phyloP scores from a whole-genome alignment of 306 rosid species.

The Cicer cuneatum region DNA sequence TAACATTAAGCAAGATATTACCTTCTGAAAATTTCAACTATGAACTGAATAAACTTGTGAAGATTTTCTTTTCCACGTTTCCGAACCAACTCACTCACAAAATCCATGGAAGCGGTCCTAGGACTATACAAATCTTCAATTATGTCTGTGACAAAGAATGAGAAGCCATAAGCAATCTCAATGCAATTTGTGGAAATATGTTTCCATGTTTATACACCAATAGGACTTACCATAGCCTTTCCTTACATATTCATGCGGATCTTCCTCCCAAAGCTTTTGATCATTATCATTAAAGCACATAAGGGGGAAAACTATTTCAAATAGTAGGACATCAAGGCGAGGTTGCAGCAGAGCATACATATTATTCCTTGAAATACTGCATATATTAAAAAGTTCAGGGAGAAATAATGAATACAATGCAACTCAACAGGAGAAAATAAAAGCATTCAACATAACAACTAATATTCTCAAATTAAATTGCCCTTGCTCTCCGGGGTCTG shows the following conservation, averaged over 20 bases:
- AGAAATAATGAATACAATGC: slow-evolving; percentile 3
- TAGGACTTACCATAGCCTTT: slow-evolving; percentile 89
- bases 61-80: slow-evolving; percentile 97
- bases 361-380: slow-evolving; percentile 85
- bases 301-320: slow-evolving; percentile 93
- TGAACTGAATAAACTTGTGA: slow-evolving; percentile 82
- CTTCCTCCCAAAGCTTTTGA: slow-evolving; percentile 97
- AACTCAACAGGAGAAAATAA: slow-evolving; percentile 17
- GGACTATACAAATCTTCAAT: slow-evolving; percentile 98
- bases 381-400: slow-evolving; percentile 30
- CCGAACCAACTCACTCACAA: slow-evolving; percentile 93
- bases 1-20: slow-evolving; percentile 35
- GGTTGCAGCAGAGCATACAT: slow-evolving; percentile 90
- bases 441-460: slow-evolving; percentile 27
- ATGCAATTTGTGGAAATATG: neutral
- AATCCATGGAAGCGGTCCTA: slow-evolving; percentile 97
- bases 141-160: slow-evolving; percentile 64
- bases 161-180: slow-evolving; percentile 42
- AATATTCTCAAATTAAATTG: neutral
- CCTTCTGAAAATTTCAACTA: slow-evolving; percentile 86
- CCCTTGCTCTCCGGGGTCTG: slow-evolving; percentile 3
- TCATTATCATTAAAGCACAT: slow-evolving; percentile 95
- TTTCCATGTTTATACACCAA: slow-evolving; percentile 21
- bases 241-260: slow-evolving; percentile 97
- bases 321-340: slow-evolving; percentile 82